Base-by-base conservation (phyloP, 257 asterid genomes). In the Mitragyna speciosa region DNA sequence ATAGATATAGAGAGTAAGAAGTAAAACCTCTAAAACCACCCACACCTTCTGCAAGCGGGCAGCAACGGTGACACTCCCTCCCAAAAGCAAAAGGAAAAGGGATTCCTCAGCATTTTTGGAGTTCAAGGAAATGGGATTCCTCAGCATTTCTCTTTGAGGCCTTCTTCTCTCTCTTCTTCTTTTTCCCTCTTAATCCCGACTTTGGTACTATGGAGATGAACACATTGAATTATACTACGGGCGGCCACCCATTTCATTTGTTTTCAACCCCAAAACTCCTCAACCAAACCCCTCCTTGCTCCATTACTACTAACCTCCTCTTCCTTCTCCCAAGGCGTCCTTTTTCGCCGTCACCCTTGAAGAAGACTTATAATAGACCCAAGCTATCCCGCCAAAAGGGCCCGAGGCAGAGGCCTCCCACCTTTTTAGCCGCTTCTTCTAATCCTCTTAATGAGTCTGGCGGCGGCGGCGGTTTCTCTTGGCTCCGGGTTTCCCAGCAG, bases 401-500 rank as follows among this genome's bases (percentile, higher is more conserved):
- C 3, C 41, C 2, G 41, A 36, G 41, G 41, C 41, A 36, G 41
- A 36, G 41, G 41, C 41, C 4, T 4, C 81, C 79, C 68, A 33
- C 61, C 16, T 83, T 92, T 76, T 78, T 87, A 39, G 97, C 96
- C 63, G 87, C 99, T 68, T 84, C 94, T 2, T 84, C 91, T 52
- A 81, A 64, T 70, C 86, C 97, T 2, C n/a, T 19, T 7, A 22
- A 56, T 22, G n/a, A 56, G 26, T 56, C 63, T 4, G 41, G 41
- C 41, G 41, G 41, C 26, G 63, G 26, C 22, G 63, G 26, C 22
- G 86, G 80, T 31, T 92, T 91, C 83, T 88, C 94, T 15, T 96
- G 99, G 99, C 86, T 66, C 73, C 92, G 79, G n/a, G 80, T 90
- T 68, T 86, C 91, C 45, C 88, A 84, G 22, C 90, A 91, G 11